phyloP scores from a whole-genome alignment of 1,284 basidiomycete species.

The Malassezia sympodialis region DNA sequence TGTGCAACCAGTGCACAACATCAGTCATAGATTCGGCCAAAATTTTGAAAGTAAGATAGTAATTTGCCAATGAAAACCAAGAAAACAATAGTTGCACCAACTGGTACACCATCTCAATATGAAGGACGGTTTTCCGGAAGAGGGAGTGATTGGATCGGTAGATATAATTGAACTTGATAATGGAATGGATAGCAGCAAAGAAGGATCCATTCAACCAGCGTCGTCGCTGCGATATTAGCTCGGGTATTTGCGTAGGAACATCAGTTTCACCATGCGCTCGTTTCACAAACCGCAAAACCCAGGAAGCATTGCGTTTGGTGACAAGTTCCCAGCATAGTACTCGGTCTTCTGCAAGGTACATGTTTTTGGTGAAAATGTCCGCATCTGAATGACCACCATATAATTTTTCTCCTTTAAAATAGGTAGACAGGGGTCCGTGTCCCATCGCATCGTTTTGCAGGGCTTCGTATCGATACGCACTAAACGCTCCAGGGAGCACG shows the following conservation, averaged over 20 bases:
- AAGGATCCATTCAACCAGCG: constrained; percentile 82
- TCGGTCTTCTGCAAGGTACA: constrained; percentile 56
- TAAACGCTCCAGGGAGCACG: constrained; percentile 34
- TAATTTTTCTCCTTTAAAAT: constrained; percentile 91
- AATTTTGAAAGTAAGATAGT: constrained; percentile 37
- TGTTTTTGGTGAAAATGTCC: constrained; percentile 78
- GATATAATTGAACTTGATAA: constrained; percentile 46
- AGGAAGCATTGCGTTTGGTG: constrained; percentile 75
- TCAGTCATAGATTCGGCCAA: constrained; percentile 28
- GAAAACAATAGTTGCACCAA: constrained; percentile 38
- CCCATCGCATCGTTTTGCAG: constrained; percentile 78
- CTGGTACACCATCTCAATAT: constrained; percentile 47
- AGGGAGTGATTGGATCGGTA: constrained; percentile 43
- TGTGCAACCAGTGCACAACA: constrained; percentile 24
- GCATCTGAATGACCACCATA: constrained; percentile 66
- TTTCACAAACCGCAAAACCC: constrained; percentile 94
- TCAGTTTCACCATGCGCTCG: constrained; percentile 92
- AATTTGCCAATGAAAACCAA: constrained; percentile 29
- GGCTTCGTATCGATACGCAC: constrained; percentile 65
- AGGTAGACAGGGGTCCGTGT: constrained; percentile 77
- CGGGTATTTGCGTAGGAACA: constrained; percentile 77
- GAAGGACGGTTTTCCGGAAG: constrained; percentile 35
- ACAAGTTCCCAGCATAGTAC: constrained; percentile 90
- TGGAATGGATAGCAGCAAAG: constrained; percentile 53
- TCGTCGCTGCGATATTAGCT: constrained; percentile 86